Conservation (phyloP, 805 yeast genomes). For the Metschnikowia lochheadii region DNA sequence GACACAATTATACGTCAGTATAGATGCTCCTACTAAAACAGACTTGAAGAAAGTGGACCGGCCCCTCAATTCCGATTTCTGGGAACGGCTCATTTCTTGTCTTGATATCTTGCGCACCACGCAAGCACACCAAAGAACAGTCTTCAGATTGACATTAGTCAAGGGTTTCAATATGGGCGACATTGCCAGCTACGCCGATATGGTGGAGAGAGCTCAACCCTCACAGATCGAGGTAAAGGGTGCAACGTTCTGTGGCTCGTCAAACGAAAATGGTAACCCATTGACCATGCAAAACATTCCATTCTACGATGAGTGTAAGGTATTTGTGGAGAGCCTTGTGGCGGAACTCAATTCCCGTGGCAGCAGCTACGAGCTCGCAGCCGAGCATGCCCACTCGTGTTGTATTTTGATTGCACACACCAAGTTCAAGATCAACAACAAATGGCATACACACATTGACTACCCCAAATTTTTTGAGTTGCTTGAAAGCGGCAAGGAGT, state of each 20-base stretch:
- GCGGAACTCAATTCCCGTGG: constrained; percentile 63
- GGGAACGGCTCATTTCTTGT: constrained; percentile 84
- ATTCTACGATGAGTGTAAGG: constrained; percentile 83
- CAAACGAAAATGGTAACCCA: constrained; percentile 78
- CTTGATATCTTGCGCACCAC: constrained; percentile 70
- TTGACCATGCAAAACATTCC: constrained; percentile 95
- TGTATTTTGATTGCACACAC: constrained; percentile 80
- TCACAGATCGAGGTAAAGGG: constrained; percentile 91
- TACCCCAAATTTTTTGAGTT: constrained; percentile 72
- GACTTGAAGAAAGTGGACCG: constrained; percentile 81
- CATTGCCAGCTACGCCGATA: constrained; percentile 75
- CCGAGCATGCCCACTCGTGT: constrained; percentile 94
- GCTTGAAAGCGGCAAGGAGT: constrained; percentile 58
- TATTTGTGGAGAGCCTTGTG: constrained; percentile 63
- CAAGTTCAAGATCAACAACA: constrained; percentile 62
- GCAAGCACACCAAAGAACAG: constrained; percentile 83
- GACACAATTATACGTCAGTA: constrained; percentile 87
- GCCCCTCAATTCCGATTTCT: constrained; percentile 84
- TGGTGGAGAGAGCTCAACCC: constrained; percentile 77
- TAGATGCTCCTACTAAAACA: constrained; percentile 86
- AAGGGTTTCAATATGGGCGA: constrained; percentile 90
- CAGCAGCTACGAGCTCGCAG: constrained; percentile 75
- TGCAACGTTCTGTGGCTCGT: constrained; percentile 92
- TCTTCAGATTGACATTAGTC: constrained; percentile 82
- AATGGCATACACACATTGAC: constrained; percentile 88